Evolutionary conservation across 2,329 filamentous ascomycete genomes (phyloP).

Genomic region (Trichoderma koningii): DNA sequence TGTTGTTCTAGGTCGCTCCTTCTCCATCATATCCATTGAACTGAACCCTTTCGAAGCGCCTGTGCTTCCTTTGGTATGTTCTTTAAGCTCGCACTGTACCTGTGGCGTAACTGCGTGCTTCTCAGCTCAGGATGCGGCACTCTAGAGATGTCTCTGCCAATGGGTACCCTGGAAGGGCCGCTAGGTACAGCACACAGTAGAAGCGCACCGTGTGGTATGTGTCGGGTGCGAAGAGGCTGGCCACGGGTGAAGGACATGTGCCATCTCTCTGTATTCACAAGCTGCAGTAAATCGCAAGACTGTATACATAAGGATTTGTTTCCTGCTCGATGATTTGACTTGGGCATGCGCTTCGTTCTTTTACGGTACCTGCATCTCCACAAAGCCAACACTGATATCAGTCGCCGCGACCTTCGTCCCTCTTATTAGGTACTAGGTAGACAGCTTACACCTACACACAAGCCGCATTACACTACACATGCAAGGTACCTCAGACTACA

Average conservation of each 20-base stretch:
- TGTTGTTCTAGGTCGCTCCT: background rate
- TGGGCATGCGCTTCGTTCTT: no score
- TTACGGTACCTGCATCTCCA: no score
- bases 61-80: background rate
- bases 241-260: background rate
- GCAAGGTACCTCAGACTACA: no score
- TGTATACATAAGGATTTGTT: no score
- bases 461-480: no score
- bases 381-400: no score
- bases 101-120: constrained; percentile 9
- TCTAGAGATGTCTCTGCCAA: background rate
- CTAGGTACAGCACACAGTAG: constrained; percentile 7
- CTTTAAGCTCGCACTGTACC: background rate
- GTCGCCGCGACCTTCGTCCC: no score
- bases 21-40: background rate
- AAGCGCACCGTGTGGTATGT: background rate
- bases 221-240: background rate
- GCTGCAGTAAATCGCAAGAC: no score
- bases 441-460: no score
- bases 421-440: no score
- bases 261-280: no score
- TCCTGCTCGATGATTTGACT: no score
- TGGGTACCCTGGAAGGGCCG: background rate
- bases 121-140: background rate
- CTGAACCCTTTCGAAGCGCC: constrained; percentile 8